Percentiles rank a stretch among this genome's conserved stretches.
Conservation (phyloP, 78 protist species). For the Dictyostelium brefeldianum region DNA sequence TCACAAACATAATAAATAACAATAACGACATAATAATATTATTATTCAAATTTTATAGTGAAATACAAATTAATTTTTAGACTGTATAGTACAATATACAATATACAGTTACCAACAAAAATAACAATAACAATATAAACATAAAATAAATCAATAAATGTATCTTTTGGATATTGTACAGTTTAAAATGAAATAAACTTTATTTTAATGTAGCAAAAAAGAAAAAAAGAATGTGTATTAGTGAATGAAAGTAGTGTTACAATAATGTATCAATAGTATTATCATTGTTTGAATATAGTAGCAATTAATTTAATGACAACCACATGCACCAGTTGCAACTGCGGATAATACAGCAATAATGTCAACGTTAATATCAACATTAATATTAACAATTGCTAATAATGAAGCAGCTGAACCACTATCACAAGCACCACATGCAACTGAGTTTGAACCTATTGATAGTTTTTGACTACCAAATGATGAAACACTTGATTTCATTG, state of each 20-base stretch:
- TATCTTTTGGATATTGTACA: too few relatives aligned
- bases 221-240: neutral
- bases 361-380: neutral
- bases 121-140: too few relatives aligned
- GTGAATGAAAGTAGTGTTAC: neutral
- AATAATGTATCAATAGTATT: too few relatives aligned
- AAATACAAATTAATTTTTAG: too few relatives aligned
- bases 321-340: neutral
- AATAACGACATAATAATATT: too few relatives aligned
- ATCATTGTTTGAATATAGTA: too few relatives aligned
- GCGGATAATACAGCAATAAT: neutral
- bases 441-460: neutral
- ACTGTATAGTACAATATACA: too few relatives aligned
- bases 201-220: neutral
- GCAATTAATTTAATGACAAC: conserved; percentile 7
- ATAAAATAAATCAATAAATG: too few relatives aligned
- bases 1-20: too few relatives aligned
- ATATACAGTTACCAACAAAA: too few relatives aligned
- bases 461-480: neutral
- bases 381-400: neutral
- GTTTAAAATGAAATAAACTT: neutral
- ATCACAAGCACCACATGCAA: neutral
- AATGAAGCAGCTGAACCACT: neutral
- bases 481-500: neutral
- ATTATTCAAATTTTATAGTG: too few relatives aligned